Base-by-base conservation (phyloP, 1,284 basidiomycete species). In the Papiliotrema flavescens region DNA sequence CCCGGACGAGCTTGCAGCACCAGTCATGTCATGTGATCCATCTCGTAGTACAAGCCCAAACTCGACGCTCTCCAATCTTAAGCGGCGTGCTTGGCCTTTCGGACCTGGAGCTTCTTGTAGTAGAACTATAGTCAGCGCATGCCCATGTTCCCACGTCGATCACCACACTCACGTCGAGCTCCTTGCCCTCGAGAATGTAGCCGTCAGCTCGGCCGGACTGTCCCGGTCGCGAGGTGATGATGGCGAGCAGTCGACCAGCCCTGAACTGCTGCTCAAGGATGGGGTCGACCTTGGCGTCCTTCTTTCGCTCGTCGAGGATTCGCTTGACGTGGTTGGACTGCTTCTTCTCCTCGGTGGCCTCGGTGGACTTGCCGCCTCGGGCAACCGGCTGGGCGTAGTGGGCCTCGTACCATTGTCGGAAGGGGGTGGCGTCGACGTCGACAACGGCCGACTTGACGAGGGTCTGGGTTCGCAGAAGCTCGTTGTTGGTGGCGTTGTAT, bases 401-500 rank as follows among this genome's bases (percentile, higher is more conserved):
- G 42, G 90, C 80, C 81, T 97, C 93, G 77, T 96, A 97, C 92
- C 92, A 97, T 80, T 95, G 92, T 67, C 92, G 85, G 89, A 96
- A 97, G 64, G 93, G 94, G 47, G 92, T 86, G 62, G 93, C 93
- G 81, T 97, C 93, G 72, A 97, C 78, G 78, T 96, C 92, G 79
- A 97, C 90, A 79, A 97, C 88, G 65, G 88, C 88, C 63, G 85
- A 83, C 83, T 94, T 96, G 75, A 97, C 93, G 57, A 97, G 86
- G 59, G 93, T 97, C 83, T 97, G 96, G 69, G 93, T 97, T 75
- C 93, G 90, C 75, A 97, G 93, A 73, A 97, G 85, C 81, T 97
- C 93, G 81, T 97, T 97, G 86, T 97, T 97, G 63, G 93, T 93
- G 47, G 94, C 85, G 79, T 97, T 97, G 85, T 97, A 97, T 51